Evolutionary conservation across 768 basidiomycete genomes (phyloP).

Genomic region (Suillus paluster): DNA sequence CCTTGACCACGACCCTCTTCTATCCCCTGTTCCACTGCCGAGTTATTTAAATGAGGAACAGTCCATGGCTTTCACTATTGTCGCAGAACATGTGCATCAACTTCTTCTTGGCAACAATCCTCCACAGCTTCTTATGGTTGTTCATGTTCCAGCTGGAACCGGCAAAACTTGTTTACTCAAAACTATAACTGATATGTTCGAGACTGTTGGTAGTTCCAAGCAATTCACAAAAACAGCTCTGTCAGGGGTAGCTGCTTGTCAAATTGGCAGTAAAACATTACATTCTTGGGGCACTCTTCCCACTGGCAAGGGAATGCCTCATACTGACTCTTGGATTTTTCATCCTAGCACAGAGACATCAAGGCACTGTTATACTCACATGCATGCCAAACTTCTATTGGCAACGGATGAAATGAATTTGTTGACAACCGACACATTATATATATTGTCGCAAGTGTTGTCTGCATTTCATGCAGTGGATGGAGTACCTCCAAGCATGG

Average conservation of each 20-base stretch:
- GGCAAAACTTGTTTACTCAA: slow-evolving; percentile 29
- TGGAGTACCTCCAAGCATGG: no score
- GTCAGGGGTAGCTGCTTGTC: slow-evolving; percentile 43
- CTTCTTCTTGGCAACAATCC: not conserved
- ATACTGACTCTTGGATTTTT: not conserved
- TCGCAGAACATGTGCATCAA: slow-evolving; percentile 33
- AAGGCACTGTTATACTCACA: rapidly evolving
- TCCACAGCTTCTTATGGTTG: slow-evolving; percentile 40
- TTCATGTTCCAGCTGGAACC: slow-evolving; percentile 40
- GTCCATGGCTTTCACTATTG: slow-evolving; percentile 38
- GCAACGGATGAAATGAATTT: slow-evolving; percentile 22
- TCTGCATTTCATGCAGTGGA: slow-evolving; percentile 21
- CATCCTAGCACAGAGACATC: not conserved
- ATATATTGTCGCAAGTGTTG: slow-evolving; percentile 30
- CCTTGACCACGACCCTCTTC: not conserved
- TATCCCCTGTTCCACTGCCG: no score
- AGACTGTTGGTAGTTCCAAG: no score
- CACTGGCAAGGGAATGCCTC: not conserved
- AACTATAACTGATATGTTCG: slow-evolving; percentile 32
- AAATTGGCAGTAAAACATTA: slow-evolving; percentile 41
- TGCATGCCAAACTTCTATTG: slow-evolving; percentile 12
- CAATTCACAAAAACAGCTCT: slow-evolving; percentile 40
- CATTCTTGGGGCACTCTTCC: slow-evolving; percentile 37
- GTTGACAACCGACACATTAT: slow-evolving; percentile 46
- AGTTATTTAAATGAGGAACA: not conserved